A percentile compares a stretch with the other conserved stretches of the same genome.
phyloP scores from a whole-genome alignment of 345 rosid genomes.

The Eucalyptus tenuipes region DNA sequence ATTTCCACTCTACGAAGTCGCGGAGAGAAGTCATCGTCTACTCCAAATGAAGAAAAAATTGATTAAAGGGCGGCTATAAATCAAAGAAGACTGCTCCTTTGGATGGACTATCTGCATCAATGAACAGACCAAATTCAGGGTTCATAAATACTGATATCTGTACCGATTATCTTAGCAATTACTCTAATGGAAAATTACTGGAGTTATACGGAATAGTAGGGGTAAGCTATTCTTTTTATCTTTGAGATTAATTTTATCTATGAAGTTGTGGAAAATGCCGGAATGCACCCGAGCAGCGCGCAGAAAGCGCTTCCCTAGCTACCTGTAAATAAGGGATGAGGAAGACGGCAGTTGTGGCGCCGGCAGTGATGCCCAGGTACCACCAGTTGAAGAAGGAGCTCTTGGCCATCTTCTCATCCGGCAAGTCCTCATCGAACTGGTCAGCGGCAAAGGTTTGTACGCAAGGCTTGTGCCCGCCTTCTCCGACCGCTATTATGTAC shows the following conservation, averaged over 20 bases:
- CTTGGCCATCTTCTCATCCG: slow-evolving; percentile 58
- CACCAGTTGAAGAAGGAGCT: slow-evolving; percentile 96
- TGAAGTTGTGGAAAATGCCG: not conserved
- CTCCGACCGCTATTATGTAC: slow-evolving; percentile 67
- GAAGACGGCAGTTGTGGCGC: slow-evolving; percentile 47
- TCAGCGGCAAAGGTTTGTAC: slow-evolving; percentile 95
- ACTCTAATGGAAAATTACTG: not conserved
- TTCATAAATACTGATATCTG: not conserved
- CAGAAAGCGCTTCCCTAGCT: no score
- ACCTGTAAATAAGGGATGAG: slow-evolving; percentile 71
- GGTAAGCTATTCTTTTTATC: not conserved
- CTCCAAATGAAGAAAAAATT: not conserved
- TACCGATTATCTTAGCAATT: not conserved
- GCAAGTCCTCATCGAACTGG: slow-evolving; percentile 56
- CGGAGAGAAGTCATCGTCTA: not conserved
- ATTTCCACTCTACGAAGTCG: not conserved
- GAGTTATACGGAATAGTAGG: not conserved
- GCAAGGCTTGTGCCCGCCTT: slow-evolving; percentile 95
- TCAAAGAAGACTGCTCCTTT: not conserved
- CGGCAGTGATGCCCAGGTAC: slow-evolving; percentile 50
- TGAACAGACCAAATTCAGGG: not conserved
- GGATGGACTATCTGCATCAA: not conserved
- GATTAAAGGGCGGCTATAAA: not conserved
- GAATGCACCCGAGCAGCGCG: not conserved
- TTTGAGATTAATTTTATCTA: not conserved